Base-by-base conservation (phyloP, 306 rosid species). In the Acacia melanoxylon region DNA sequence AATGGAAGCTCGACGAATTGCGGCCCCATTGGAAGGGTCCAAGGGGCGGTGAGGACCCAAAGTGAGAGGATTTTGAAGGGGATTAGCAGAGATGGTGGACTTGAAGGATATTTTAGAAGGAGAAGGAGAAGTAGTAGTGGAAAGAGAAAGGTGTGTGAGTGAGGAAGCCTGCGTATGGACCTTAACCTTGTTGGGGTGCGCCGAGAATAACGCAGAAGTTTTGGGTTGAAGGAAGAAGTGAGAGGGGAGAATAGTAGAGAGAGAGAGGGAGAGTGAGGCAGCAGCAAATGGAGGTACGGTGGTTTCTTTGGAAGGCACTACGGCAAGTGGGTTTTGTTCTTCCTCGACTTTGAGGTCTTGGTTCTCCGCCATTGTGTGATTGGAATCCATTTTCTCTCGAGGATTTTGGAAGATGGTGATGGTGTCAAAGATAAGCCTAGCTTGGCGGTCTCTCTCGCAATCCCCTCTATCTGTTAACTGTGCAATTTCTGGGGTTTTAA, bases 161-260 rank as follows among this genome's bases (percentile, higher is more conserved):
- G 99, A 92, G 45, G 94, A 94, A 40, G 93, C 99, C 40, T 96
- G 99, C 4, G 94, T 94, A 10, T 98, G 99, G 37, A 93, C 75
- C 20, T 86, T 90, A 68, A 89, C 85, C 79, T 79, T 90, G 86
- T 15, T 86, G 49, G 98, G 87, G 3, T 44, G 93, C 25, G 86
- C 86, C 25, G 91, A 78, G 59, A 84, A 79, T 40, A 86, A 88
- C 72, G 84, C 35, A 17, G 89, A 81, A 80, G 78, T 33, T 79
- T 90, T 93, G 82, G 93, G 85, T 45, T 91, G 91, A 31, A 80
- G 67, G 72, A 89, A 86, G 33, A 91, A 88, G 58, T 87, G 85
- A 80, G 88, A 41, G 24, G 89, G 94, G 49, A 90, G 79, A 54
- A 83, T 77, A 3, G 92, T 77, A 3, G 94, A 83, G 41, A 93